phyloP scores from a whole-genome alignment of 164 flowering plant species.

The Vitis vinifera region ASM3070453v1 NC_081813.1:2509001-2509500 shows the following conservation, averaged over 20 bases:
- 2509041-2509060: conserved; percentile 26
- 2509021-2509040: conserved; percentile 12
- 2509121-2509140: conserved; percentile 24
- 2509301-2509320: conserved; percentile 34
- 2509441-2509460: no score
- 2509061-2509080: conserved; percentile 29
- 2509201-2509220: no score
- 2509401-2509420: conserved; percentile 30
- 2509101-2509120: conserved; percentile 33
- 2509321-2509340: conserved; percentile 33
- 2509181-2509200: no score
- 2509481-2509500: no score
- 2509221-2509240: no score
- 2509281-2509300: conserved; percentile 2
- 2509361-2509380: conserved; percentile 22
- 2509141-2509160: conserved; percentile 21
- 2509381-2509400: conserved; percentile 42
- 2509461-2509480: no score
- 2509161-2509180: not conserved
- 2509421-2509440: conserved; percentile 27
- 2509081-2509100: conserved; percentile 48
- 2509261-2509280: no score
- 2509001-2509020: not conserved
- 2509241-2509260: no score
- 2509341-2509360: conserved; percentile 34